Percentiles rank a stretch among this genome's conserved stretches.
Conservation (phyloP, 169 alveolate species). For the Theileria orientalis region DNA sequence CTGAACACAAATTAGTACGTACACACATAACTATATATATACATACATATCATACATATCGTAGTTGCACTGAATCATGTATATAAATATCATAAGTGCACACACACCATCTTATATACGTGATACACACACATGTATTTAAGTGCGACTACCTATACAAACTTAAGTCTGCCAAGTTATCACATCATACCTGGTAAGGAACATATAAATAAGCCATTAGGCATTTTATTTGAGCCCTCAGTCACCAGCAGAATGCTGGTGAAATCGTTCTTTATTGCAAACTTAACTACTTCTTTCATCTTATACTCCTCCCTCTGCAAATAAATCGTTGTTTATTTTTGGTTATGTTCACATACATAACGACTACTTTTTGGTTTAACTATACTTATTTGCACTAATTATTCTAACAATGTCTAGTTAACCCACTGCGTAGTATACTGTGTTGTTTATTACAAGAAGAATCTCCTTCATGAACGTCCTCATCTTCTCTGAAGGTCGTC, state of each 20-base stretch:
- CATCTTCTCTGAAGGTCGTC: conserved; percentile 66
- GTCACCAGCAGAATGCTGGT: conserved; percentile 58
- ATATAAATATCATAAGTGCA: too few species aligned
- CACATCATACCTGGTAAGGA: conserved; percentile 49
- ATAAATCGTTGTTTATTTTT: neutral
- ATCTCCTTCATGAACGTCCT: conserved; percentile 61
- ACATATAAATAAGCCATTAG: conserved; percentile 54
- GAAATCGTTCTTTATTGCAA: conserved; percentile 33
- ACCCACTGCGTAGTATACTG: conserved; percentile 56
- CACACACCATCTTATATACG: too few species aligned
- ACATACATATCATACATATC: too few species aligned
- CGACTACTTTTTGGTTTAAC: neutral
- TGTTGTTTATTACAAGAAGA: conserved; percentile 48
- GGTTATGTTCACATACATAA: neutral
- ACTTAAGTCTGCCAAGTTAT: neutral
- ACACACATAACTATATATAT: too few species aligned
- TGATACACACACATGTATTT: too few species aligned
- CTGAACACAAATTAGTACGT: neutral
- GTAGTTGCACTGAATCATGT: neutral
- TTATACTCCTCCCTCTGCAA: conserved; percentile 54
- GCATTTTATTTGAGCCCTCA: conserved; percentile 56
- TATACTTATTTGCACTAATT: neutral
- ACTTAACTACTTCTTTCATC: conserved; percentile 41
- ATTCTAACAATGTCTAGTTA: too few species aligned
- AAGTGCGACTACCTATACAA: neutral